phyloP scores from a whole-genome alignment of 2,329 filamentous ascomycete genomes.

The Trichoderma lentiforme region DNA sequence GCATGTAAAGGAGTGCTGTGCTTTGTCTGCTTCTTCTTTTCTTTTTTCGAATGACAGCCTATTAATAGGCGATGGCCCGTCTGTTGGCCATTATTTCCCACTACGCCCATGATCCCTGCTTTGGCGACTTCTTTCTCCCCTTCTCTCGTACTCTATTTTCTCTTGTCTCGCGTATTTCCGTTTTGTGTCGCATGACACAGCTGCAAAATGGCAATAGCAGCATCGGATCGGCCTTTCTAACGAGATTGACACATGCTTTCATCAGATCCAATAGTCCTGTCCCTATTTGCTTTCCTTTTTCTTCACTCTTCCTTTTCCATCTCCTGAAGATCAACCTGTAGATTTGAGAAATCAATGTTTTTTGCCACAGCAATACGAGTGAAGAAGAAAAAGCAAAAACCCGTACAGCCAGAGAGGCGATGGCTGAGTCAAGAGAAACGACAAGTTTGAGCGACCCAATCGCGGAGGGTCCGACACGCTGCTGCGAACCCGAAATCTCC shows the following conservation, averaged over 20 bases:
- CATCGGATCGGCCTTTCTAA: background rate
- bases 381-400: no score
- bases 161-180: background rate
- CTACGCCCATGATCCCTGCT: background rate
- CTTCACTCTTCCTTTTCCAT: background rate
- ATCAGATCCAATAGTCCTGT: background rate
- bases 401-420: background rate
- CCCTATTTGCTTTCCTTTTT: background rate
- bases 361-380: background rate
- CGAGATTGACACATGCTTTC: background rate
- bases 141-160: background rate
- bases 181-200: background rate
- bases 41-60: background rate
- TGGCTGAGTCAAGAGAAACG: background rate
- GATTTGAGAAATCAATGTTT: background rate
- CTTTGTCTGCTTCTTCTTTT: background rate
- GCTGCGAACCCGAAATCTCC: background rate
- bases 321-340: background rate
- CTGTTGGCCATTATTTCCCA: background rate
- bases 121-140: background rate
- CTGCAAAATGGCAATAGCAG: background rate
- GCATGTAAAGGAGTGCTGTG: background rate
- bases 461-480: background rate
- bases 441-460: background rate
- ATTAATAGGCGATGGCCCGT: background rate